Evolutionary conservation across 176 grass and related monocot genomes (phyloP).

Genomic region (Ensete glaucum): DNA sequence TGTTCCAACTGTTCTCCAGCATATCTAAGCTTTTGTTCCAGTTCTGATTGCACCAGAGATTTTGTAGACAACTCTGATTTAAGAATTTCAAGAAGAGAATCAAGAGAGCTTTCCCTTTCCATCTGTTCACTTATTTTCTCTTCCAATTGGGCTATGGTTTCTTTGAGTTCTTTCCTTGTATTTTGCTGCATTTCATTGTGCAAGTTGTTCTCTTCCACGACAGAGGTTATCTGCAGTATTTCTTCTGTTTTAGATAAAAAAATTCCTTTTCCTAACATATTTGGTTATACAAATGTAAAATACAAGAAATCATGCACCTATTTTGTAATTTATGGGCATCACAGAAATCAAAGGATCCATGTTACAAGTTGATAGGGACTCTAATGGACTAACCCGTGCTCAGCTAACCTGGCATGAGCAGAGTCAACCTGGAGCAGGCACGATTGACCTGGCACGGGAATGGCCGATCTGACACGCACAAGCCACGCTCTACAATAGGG

Average conservation of each 20-base stretch:
- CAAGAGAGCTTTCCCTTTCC: constrained; percentile 12
- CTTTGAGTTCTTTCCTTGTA: constrained; percentile 55
- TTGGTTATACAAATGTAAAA: neutral
- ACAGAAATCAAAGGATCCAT: no score
- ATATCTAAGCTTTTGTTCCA: constrained; percentile 62
- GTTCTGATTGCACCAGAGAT: constrained; percentile 63
- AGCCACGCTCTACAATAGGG: no score
- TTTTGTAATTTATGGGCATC: no score
- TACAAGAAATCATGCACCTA: neutral
- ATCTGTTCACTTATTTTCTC: constrained; percentile 43
- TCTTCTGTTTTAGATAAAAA: constrained; percentile 1
- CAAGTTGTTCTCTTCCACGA: constrained; percentile 54
- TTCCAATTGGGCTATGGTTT: constrained; percentile 35
- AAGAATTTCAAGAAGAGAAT: constrained; percentile 12
- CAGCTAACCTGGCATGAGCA: no score
- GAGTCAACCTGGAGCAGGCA: no score
- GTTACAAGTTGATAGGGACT: no score
- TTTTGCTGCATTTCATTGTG: constrained; percentile 49
- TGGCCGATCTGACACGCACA: no score
- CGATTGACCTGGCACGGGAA: no score
- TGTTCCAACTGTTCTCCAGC: constrained; percentile 67
- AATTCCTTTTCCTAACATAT: constrained; percentile 2
- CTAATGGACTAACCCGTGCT: no score
- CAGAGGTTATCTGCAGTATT: constrained; percentile 43
- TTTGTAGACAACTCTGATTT: constrained; percentile 31